These are phyloP conservation scores for Smallanthus sonchifolius DNA, from an alignment of 129 eudicot species.

Conservation along the genomic window DNA sequence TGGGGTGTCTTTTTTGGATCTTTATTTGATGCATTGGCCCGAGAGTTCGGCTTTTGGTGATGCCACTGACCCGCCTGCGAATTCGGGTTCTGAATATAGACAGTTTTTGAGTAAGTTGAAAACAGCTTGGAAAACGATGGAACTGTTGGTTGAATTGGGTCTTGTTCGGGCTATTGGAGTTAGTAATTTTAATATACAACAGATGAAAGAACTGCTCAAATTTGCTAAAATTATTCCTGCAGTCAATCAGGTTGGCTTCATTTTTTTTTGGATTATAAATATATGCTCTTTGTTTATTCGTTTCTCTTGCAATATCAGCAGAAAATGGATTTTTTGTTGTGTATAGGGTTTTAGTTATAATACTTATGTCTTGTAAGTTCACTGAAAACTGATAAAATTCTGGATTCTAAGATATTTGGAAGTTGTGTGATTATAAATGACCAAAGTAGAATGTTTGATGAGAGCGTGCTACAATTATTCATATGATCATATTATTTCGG, in stretches of 20 bases:
- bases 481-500: neutral
- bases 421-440: neutral
- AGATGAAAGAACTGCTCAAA: conserved; percentile 47
- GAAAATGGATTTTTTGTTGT: conserved; percentile 4
- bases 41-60: conserved; percentile 62
- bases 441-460: neutral
- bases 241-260: conserved; percentile 47
- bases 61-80: conserved; percentile 58
- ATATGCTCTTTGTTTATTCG: neutral
- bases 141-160: conserved; percentile 44
- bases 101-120: conserved; percentile 52
- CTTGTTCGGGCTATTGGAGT: conserved; percentile 61
- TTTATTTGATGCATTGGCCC: conserved; percentile 69
- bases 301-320: neutral
- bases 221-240: conserved; percentile 51
- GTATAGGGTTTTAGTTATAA: neutral
- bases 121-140: conserved; percentile 56
- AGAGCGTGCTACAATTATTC: no score
- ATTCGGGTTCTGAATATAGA: conserved; percentile 46
- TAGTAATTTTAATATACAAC: conserved; percentile 51
- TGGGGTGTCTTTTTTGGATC: conserved; percentile 54
- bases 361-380: neutral
- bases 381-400: neutral
- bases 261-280: neutral
- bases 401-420: neutral